Base-by-base conservation (phyloP, 768 basidiomycete genomes). In the Clavulina sp. region DNA sequence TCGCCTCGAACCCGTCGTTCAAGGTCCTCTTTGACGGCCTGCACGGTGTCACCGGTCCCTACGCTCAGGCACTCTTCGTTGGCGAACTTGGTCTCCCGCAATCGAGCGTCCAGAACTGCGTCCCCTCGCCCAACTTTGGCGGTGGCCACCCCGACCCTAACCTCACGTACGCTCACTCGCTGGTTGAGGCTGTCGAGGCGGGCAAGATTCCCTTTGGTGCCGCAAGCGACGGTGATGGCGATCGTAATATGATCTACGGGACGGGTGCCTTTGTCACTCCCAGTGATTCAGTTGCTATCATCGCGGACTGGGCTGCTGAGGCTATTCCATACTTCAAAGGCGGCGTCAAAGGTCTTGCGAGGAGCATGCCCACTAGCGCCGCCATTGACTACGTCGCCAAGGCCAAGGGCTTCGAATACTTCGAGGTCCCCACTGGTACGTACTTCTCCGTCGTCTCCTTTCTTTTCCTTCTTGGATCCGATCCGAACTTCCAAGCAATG, bases 221-320 rank as follows among this genome's bases (percentile, higher is more conserved):
- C 30, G 95, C 95, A 5, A 85, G 81, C 56, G 95, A 99, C 63
- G 95, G 95, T 28, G 95, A 97, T 59, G 93, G 95, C 36, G 95
- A 97, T 65, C 70, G 95, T 57, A 97, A 99, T 73, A 97, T 99
- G 95, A 97, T 99, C 63, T 99, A 99, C 66, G 95, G 95, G 59
- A 83, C 84, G 64, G 83, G 84, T 55, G 95, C 95, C 41, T 99
- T 99, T 65, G 95, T 99, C 56, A 97, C 93, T 7, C 95, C 95
- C 16, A 85, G 82, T 5, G 95, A 99, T 67, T 92, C 87, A 5
- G 93, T 99, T 54, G 95, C 95, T 26, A 89, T 99, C 70, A 99
- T 99, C 61, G 95, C 95, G 30, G 81, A 97, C 66, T 96, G 88
- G 87, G 87, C 70, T 13, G n/a, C n/a, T n/a, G 77, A 91, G 53